phyloP scores from a whole-genome alignment of 192 early-diverging fungal species.

The Glomus cerebriforme region DNA sequence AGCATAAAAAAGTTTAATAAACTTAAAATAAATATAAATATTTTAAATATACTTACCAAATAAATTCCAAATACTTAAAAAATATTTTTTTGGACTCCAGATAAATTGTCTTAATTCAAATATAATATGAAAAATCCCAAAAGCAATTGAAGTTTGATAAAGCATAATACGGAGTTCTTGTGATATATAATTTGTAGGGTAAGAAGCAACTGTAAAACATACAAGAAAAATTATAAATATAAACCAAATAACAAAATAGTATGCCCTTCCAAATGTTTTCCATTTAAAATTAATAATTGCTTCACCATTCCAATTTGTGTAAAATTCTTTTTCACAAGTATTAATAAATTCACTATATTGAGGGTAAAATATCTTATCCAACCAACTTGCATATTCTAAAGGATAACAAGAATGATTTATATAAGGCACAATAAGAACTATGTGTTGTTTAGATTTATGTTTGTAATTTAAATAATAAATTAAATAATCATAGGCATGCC shows the following conservation, averaged over 20 bases:
- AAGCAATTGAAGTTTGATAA: neutral
- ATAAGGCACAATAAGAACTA: neutral
- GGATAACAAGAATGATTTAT: neutral
- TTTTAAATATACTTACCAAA: neutral
- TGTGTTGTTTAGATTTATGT: no score
- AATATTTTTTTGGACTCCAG: neutral
- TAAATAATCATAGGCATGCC: no score
- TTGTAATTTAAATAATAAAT: no score
- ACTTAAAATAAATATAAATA: neutral
- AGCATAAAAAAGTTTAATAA: neutral
- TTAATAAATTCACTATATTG: neutral
- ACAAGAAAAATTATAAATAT: neutral
- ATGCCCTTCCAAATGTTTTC: neutral
- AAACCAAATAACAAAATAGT: neutral
- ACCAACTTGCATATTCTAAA: neutral
- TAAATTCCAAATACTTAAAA: neutral
- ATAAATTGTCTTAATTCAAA: constrained; percentile 17
- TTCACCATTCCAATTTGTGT: constrained; percentile 4
- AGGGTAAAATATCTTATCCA: neutral
- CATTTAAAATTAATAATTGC: constrained; percentile 18
- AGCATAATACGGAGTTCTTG: neutral
- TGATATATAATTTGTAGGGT: neutral
- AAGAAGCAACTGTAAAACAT: neutral
- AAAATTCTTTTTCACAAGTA: neutral
- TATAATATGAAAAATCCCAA: neutral